These are phyloP conservation scores for Camelina laxa DNA, from an alignment of 345 rosid genomes.

Conservation along the genomic window DNA sequence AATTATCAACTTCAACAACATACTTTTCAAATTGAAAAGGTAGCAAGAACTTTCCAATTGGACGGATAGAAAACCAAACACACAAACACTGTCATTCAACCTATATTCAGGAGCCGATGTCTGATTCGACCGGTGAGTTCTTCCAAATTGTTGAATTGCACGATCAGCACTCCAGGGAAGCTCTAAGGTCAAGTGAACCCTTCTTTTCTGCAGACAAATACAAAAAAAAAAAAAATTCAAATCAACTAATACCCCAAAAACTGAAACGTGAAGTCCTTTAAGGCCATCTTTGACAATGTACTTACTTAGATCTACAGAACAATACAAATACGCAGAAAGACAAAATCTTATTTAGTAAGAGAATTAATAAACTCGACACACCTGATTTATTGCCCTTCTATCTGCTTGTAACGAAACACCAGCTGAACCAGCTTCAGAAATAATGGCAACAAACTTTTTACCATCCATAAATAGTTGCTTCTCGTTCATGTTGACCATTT, in stretches of 20 bases:
- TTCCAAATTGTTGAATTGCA: constrained; percentile 98
- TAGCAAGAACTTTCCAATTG: constrained; percentile 7
- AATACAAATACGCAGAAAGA: constrained; percentile 10
- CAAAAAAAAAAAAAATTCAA: constrained; percentile 23
- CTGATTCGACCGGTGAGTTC: constrained; percentile 98
- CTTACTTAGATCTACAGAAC: constrained; percentile 8
- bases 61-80: constrained; percentile 24
- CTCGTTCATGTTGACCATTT: constrained; percentile 99
- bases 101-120: constrained; percentile 99
- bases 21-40: constrained; percentile 8
- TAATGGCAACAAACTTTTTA: constrained; percentile 87
- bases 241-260: constrained; percentile 10
- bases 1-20: constrained; percentile 33
- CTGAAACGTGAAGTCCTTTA: constrained; percentile 13
- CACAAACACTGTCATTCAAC: constrained; percentile 49
- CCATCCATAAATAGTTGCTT: constrained; percentile 99
- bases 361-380: constrained; percentile 37
- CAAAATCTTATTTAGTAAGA: neutral
- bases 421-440: constrained; percentile 99
- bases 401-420: constrained; percentile 99
- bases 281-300: constrained; percentile 17
- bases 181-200: constrained; percentile 95
- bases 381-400: constrained; percentile 95
- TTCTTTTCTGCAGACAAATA: constrained; percentile 67
- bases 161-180: constrained; percentile 99